phyloP scores from a whole-genome alignment of 805 yeast species.

The Metschnikowia cubensis region DNA sequence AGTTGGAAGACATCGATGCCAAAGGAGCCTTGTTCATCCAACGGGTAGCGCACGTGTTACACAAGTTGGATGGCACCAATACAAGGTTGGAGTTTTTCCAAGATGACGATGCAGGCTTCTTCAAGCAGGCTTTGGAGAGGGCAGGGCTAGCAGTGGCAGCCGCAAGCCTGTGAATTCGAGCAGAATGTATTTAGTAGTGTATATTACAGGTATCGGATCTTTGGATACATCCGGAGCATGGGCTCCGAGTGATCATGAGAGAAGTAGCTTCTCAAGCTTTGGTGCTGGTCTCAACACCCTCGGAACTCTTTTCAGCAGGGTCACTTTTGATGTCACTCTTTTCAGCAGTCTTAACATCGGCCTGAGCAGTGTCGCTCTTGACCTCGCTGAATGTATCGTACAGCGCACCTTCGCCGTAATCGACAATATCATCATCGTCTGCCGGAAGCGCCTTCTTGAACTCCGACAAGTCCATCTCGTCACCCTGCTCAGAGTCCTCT shows the following conservation, averaged over 20 bases:
- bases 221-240: slow-evolving; percentile 4
- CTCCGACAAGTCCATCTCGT: slow-evolving; percentile 54
- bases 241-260: slow-evolving; percentile 4
- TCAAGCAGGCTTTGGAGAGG: slow-evolving; percentile 19
- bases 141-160: not conserved
- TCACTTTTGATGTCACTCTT: not conserved
- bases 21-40: slow-evolving; percentile 38
- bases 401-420: slow-evolving; percentile 60
- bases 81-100: slow-evolving; percentile 30
- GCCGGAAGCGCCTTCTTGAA: slow-evolving; percentile 54
- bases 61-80: slow-evolving; percentile 24
- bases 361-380: slow-evolving; percentile 1
- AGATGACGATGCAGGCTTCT: slow-evolving; percentile 35
- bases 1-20: slow-evolving; percentile 34
- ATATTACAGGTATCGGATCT: slow-evolving; percentile 4
- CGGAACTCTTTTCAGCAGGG: slow-evolving; percentile 1
- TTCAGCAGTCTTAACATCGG: not conserved
- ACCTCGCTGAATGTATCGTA: slow-evolving; percentile 11
- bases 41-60: slow-evolving; percentile 28
- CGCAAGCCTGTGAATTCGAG: not conserved
- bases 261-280: slow-evolving; percentile 4
- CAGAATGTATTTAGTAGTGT: not conserved
- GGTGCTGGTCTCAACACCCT: slow-evolving; percentile 2
- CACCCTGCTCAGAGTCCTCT: slow-evolving; percentile 47
- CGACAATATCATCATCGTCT: slow-evolving; percentile 49